Conservation (phyloP, 352 stramenopile species). For the Phytophthora fragariaefolia region DNA sequence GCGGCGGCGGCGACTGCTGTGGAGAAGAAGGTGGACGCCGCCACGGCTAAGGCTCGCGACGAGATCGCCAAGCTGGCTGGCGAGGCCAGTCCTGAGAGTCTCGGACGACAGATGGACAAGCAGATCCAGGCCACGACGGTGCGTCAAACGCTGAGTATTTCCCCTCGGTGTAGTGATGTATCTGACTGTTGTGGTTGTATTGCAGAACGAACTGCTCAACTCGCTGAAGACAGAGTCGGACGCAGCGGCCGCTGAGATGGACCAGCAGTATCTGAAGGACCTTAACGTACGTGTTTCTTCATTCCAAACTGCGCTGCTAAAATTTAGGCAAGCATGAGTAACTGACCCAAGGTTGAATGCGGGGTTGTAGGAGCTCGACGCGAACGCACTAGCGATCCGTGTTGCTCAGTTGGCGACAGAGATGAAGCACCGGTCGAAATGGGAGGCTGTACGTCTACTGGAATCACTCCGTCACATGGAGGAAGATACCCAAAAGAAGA, state of each 20-base stretch:
- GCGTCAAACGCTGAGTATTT: constrained; percentile 26
- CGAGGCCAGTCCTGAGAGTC: constrained; percentile 53
- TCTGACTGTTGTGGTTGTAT: constrained; percentile 5
- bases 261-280: constrained; percentile 79
- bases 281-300: constrained; percentile 57
- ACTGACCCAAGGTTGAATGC: constrained; percentile 1
- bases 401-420: constrained; percentile 82
- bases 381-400: constrained; percentile 73
- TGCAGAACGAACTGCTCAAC: constrained; percentile 67
- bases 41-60: constrained; percentile 60
- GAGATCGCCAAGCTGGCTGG: constrained; percentile 65
- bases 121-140: constrained; percentile 77
- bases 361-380: constrained; percentile 61
- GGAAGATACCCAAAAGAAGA: constrained; percentile 81
- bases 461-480: constrained; percentile 83
- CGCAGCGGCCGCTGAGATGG: constrained; percentile 61
- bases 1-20: constrained; percentile 40
- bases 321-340: neutral
- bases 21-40: constrained; percentile 72
- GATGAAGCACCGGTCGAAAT: constrained; percentile 90
- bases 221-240: constrained; percentile 67
- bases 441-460: constrained; percentile 77
- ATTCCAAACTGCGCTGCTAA: neutral
- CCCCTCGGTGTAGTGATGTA: too few species aligned
- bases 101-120: constrained; percentile 60